Base-by-base conservation (phyloP, 1,284 basidiomycete species). In the Cryptococcus depauperatus region DNA sequence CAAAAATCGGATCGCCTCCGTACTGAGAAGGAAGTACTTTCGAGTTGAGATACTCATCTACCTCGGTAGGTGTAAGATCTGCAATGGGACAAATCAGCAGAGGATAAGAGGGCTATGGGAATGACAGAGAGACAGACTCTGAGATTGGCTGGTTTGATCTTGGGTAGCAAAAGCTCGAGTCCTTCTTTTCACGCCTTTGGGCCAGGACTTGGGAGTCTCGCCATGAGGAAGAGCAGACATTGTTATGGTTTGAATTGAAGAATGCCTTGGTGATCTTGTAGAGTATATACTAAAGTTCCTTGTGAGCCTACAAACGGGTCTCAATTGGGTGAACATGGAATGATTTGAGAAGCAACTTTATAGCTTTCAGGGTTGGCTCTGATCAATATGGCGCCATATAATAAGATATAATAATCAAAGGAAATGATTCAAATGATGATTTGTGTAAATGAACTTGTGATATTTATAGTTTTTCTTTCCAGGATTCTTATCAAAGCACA, bases 1-100 rank as follows among this genome's bases (percentile, higher is more conserved):
- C 45, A 5, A 66, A 47, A 1, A 48, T 43, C 1, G 50, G 52
- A 28, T 60, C 57, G 18, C 19, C 52, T 1, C 54, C 58, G 19
- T 40, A 60, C 7, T 54, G 35, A 1, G 47, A 43, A 4, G 51
- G 41, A 5, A 55, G 35, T 5, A 68, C 48, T 27, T 55, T 56
- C 13, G 48, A 33, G 48, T 49, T 29, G 50, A 46, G 22, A 57
- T 59, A 43, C 46, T 46, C 11, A 53, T 50, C 18, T 47, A 43
- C 14, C 25, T 54, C n/a, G 48, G 52, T 21, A 47, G 54, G 40
- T 49, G 54, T 19, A 48, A 47, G n/a, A 47, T 46, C 3, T 18
- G 43, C 8, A n/a, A n/a, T n/a, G n/a, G n/a, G n/a, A n/a, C n/a
- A n/a, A n/a, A n/a, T n/a, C n/a, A n/a, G n/a, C n/a, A n/a, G n/a